Evolutionary conservation across 139 green algal genomes (phyloP), one percentile per base, ranked within the genome.

Genomic region (Desmodesmus armatus): DNA sequence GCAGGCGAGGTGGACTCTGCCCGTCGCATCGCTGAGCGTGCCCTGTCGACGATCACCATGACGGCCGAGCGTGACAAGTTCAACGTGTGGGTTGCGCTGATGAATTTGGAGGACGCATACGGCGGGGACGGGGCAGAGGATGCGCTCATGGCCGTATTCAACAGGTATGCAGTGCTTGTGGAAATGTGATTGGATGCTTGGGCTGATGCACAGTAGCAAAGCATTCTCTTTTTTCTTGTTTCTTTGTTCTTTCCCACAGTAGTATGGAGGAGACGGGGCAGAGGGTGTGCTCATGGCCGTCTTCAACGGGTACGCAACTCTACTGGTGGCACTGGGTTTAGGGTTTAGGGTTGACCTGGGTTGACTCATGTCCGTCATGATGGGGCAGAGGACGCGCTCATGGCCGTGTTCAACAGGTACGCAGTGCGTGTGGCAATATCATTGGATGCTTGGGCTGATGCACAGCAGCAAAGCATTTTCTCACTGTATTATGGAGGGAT

Each of bases 71-170:
- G 82, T 5, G 96, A 98, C 85, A 96, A 96, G 89, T 96, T 99
- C 89, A 99, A 99, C 60, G 88, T 99, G 39, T 99, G 97, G 97
- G 90, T 98, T 67, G 97, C 97, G 19, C 95, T 88, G 75, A 89
- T 99, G 7, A 99, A 99, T 87, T 79, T 99, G 73, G 97, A 99
- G 89, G 97, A 96, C 69, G 81, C 88, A 25, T 94, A 97, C 77
- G 97, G 96, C n/a, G 79, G 84, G 27, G 92, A 94, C 0, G 77
- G 81, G 0, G 89, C 88, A 15, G 93, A 96, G 79, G 95, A 98
- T 66, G 92, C 94, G 11, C 88, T 96, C 21, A 91, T 95, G 88
- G 82, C 58, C 60, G 86, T 97, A 33, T 98, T 99, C 86, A 84
- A 93, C 37, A 84, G 90, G 15, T 75, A 37, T 95, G 67, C 60